Percentiles rank a stretch among this genome's conserved stretches.
These are phyloP conservation scores for Metschnikowia matae DNA, from an alignment of 805 yeast genomes.

Conservation along the genomic window DNA sequence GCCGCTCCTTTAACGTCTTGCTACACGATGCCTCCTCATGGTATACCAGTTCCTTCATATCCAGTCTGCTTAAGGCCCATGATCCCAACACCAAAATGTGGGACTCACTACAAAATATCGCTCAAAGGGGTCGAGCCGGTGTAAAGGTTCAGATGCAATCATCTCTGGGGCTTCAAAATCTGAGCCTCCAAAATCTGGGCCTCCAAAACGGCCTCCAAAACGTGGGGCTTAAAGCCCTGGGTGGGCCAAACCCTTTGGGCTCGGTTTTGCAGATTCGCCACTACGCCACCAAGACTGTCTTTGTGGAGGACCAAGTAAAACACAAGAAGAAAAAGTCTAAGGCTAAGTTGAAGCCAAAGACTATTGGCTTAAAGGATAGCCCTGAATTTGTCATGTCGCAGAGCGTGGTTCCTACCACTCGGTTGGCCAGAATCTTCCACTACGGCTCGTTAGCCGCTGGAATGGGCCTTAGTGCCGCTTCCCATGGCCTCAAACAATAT, in stretches of 20 bases:
- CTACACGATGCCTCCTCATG: constrained; percentile 19
- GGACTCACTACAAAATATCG: constrained; percentile 14
- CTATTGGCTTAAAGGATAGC: constrained; percentile 20
- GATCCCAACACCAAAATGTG: constrained; percentile 25
- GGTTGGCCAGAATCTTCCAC: constrained; percentile 86
- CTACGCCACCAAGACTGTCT: constrained; percentile 12
- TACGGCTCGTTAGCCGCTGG: constrained; percentile 92
- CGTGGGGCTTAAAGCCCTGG: too few species aligned
- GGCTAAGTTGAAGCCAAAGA: constrained; percentile 11
- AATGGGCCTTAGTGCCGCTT: constrained; percentile 78
- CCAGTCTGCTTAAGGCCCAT: constrained; percentile 18
- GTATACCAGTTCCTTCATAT: constrained; percentile 21
- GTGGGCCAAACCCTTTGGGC: neutral
- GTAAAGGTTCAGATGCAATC: too few species aligned
- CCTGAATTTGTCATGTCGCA: constrained; percentile 45
- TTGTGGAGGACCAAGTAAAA: constrained; percentile 11
- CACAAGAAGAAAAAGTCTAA: constrained; percentile 8
- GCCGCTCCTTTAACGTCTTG: constrained; percentile 17
- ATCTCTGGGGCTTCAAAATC: too few species aligned
- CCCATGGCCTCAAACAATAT: constrained; percentile 68
- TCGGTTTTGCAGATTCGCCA: constrained; percentile 3
- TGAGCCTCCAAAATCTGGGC: too few species aligned
- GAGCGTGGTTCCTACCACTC: constrained; percentile 79
- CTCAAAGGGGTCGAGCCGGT: neutral
- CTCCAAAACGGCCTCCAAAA: too few species aligned